These are phyloP conservation scores for Fusarium sp. DNA, from an alignment of 2,329 filamentous ascomycete genomes.

Conservation along the genomic window DNA sequence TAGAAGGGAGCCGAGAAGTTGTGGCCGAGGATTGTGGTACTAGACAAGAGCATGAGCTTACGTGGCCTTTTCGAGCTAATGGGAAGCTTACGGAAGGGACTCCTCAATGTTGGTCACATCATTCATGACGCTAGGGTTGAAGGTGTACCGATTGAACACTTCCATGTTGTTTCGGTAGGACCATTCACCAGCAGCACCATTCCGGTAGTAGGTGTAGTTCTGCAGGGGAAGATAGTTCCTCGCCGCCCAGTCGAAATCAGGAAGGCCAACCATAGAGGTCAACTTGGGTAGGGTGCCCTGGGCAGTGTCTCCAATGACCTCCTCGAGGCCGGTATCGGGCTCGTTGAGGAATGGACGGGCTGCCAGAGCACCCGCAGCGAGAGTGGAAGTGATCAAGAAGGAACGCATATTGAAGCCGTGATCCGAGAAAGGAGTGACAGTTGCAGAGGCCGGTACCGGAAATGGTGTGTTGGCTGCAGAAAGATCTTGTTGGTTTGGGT, in stretches of 20 bases:
- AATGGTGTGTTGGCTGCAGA: background rate
- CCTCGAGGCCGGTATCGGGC: constrained; percentile 56
- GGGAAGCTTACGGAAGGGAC: constrained; percentile 38
- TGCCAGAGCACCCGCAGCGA: constrained; percentile 49
- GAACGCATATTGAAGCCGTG: constrained; percentile 6
- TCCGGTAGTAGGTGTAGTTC: constrained; percentile 57
- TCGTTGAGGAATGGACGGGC: constrained; percentile 56
- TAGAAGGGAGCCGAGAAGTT: constrained; percentile 64
- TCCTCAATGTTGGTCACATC: constrained; percentile 56
- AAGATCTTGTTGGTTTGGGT: background rate
- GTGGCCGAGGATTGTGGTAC: constrained; percentile 59
- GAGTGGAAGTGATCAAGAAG: constrained; percentile 12
- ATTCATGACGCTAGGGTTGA: constrained; percentile 59
- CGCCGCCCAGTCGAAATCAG: constrained; percentile 64
- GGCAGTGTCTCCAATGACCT: constrained; percentile 46
- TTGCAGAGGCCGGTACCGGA: background rate
- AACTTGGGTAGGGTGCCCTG: constrained; percentile 53
- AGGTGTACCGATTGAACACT: constrained; percentile 58
- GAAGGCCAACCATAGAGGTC: constrained; percentile 57
- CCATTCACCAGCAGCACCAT: constrained; percentile 64
- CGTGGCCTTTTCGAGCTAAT: background rate
- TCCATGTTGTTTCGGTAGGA: constrained; percentile 67
- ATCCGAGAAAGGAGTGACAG: background rate
- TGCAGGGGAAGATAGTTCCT: constrained; percentile 56
- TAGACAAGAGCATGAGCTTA: background rate